Base-by-base conservation (phyloP, 441 rosid genomes). In the Aleurites moluccanus region DNA sequence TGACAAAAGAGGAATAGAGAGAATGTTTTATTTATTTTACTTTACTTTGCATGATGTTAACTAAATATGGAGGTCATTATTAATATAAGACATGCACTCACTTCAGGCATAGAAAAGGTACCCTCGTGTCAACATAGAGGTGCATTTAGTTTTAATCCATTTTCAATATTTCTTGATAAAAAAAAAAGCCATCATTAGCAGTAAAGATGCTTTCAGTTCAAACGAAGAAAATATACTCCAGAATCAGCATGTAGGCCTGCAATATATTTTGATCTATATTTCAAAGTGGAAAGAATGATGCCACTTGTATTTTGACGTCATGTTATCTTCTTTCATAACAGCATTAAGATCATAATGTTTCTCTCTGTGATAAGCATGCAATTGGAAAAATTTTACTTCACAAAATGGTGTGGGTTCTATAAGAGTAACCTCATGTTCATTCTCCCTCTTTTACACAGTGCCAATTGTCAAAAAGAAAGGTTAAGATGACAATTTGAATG, bases 161-260 rank as follows among this genome's bases (percentile, higher is more conserved):
- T 27, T 42, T 56, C 14, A 11, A 23, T 55, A 25, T 42, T 25
- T 66, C 56, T 65, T 42, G 45, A 67, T 44, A 42, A 3, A 74
- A 20, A n/a, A n/a, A n/a, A 27, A 28, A 35, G 57, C 30, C 64
- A 44, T 18, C 20, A 53, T 53, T 42, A 40, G 16, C n/a, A 35
- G 50, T 13, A 49, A n/a, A 33, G 45, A 53, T 14, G 40, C 49
- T 35, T 20, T 55, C 73, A 64, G 40, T 52, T 73, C 63, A 63
- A 73, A 73, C 28, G 33, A 6, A 30, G 14, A 25, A 27, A 14
- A 18, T 11, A 30, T 13, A 27, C 50, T 63, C 60, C 60, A 63
- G 11, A 64, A 47, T 33, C 69, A 63, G 69, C 69, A 21, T 20
- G 1, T 14, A 35, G 2, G 21, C 11, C 33, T 23, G 56, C 9